Percentiles rank a stretch among this genome's conserved stretches.
Evolutionary conservation across 1,284 basidiomycete species (phyloP).

Genomic region (Austropuccinia psidii): DNA sequence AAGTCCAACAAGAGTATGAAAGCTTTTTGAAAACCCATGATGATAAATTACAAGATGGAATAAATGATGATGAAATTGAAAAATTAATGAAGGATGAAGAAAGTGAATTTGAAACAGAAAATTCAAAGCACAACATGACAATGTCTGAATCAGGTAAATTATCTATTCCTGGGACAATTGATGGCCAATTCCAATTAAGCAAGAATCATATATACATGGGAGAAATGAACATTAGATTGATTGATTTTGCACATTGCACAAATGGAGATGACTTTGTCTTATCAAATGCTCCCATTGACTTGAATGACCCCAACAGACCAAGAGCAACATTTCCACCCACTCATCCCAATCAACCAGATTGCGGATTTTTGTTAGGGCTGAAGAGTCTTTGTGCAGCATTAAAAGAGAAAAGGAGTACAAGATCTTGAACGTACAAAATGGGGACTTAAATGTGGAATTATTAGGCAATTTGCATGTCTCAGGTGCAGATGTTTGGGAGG

Average conservation of each 20-base stretch:
- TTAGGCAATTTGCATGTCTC: neutral
- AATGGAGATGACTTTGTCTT: slow-evolving; percentile 85
- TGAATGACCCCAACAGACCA: slow-evolving; percentile 40
- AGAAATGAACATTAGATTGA: slow-evolving; percentile 90
- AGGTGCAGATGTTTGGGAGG: neutral
- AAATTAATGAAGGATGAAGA: no score
- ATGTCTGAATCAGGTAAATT: no score
- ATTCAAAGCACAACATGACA: no score
- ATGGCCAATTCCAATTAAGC: no score
- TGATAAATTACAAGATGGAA: no score
- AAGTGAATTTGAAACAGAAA: no score
- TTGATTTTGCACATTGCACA: slow-evolving; percentile 97
- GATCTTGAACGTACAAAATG: slow-evolving; percentile 40
- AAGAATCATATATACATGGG: no score
- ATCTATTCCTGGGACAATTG: no score
- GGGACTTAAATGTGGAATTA: slow-evolving; percentile 27
- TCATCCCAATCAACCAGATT: slow-evolving; percentile 76
- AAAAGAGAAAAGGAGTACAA: slow-evolving; percentile 55
- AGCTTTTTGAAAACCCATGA: no score
- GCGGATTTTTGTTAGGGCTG: slow-evolving; percentile 86
- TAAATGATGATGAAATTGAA: no score
- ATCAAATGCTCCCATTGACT: slow-evolving; percentile 40
- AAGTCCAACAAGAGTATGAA: slow-evolving; percentile 8
- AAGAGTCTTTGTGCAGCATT: slow-evolving; percentile 62
- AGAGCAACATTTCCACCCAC: slow-evolving; percentile 69